Percentiles rank a stretch among this genome's conserved stretches.
Conservation (phyloP, 257 asterid species). For the Marsdenia floribunda region DNA sequence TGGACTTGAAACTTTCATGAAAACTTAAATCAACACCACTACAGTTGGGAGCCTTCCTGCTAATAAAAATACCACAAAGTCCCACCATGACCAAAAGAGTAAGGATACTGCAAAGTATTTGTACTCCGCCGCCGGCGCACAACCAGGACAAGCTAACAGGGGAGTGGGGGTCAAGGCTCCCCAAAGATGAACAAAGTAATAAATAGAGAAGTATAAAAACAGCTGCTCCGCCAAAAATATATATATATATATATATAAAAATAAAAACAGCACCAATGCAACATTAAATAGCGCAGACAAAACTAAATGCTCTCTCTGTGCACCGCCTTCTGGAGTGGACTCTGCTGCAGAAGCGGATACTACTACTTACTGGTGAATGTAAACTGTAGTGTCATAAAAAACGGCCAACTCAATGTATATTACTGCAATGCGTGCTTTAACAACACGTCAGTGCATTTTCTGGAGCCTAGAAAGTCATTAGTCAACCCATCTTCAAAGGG, state of each 20-base stretch:
- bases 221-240: not conserved
- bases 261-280: not conserved
- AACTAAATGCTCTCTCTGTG: constrained; percentile 17
- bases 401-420: not conserved
- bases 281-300: constrained; percentile 1
- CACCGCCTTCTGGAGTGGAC: constrained; percentile 7
- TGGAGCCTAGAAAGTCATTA: not conserved
- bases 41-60: not conserved
- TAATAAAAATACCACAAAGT: not conserved
- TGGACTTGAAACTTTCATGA: not conserved
- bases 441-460: not conserved
- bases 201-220: not conserved
- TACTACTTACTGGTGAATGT: not conserved
- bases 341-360: not conserved
- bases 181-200: constrained; percentile 1
- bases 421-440: not conserved
- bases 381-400: constrained; percentile 8
- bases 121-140: constrained; percentile 10
- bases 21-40: not conserved
- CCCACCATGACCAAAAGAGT: not conserved
- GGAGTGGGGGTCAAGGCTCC: not conserved
- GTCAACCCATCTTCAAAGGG: not conserved
- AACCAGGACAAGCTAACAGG: not conserved
- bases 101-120: not conserved
- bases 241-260: too few species aligned